Base-by-base conservation (phyloP, 805 yeast species). In the Ogataea glucozyma region DNA sequence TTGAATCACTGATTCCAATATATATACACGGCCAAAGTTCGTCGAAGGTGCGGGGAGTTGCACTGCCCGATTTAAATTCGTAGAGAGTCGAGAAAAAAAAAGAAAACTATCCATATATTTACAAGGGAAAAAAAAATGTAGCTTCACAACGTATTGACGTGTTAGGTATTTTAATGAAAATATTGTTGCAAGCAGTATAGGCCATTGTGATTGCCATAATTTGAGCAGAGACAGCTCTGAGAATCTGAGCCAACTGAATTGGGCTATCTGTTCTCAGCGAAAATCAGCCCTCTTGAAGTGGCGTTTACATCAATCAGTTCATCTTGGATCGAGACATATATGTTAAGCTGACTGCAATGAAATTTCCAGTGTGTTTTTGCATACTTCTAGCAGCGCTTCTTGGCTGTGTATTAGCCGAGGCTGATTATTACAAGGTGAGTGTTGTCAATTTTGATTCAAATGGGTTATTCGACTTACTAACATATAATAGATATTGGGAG, bases 401-500 rank as follows among this genome's bases (percentile, higher is more conserved):
- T 26, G 17, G 38, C 29, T 24, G 24, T 6, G 69, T 57, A 1
- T 40, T 62, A 10, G 71, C 71, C 2, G 70, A 59, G 12, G 61
- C 53, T 6, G 78, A 74, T 47, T 74, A 67, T 45, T 74, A 75
- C 48, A 56, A 52, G 50, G 52, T 48, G 23, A 38, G 52, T 48
- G 13, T 6, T 2, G 21, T 14, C 4, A 24, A 4, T 12, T n/a
- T 9, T 11, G 18, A 9, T 22, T n/a, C 8, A 10, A 11, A 13
- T 7, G 20, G 11, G 6, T 6, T 6, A 13, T 22, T n/a, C 31
- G 16, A 19, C 16, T 8, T 23, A 23, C 38, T 34, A 34, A 34
- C 38, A 24, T 16, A 13, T 11, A 13, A 21, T 31, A 70, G 56
- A 73, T 89, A 6, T 71, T 91, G 9, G 97, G 95, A 0, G 74